phyloP scores from a whole-genome alignment of 805 yeast species.

The Wickerhamiella siamensis region DNA sequence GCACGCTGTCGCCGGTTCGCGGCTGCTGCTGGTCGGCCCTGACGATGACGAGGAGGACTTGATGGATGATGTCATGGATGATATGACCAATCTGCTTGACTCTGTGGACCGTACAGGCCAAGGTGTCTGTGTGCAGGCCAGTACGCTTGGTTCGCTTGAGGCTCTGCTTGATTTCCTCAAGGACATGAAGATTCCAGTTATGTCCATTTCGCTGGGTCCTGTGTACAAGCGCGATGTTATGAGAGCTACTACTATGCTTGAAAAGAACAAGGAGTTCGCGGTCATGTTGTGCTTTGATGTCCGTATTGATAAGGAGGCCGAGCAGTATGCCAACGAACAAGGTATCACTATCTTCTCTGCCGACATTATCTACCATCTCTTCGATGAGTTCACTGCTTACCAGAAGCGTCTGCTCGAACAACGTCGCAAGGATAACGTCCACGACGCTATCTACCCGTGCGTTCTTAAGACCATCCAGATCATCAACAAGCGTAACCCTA shows the following conservation, averaged over 20 bases:
- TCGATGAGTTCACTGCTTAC: slow-evolving; percentile 86
- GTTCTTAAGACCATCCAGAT: slow-evolving; percentile 88
- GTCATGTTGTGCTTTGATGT: slow-evolving; percentile 99
- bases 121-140: slow-evolving; percentile 98
- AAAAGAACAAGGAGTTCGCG: slow-evolving; percentile 87
- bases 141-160: slow-evolving; percentile 95
- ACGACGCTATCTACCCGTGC: slow-evolving; percentile 87
- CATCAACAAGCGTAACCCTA: slow-evolving; percentile 96
- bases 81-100: slow-evolving; percentile 83
- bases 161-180: slow-evolving; percentile 93
- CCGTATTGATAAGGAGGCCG: slow-evolving; percentile 93
- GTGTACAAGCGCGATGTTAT: slow-evolving; percentile 96
- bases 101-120: slow-evolving; percentile 88
- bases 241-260: slow-evolving; percentile 95
- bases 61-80: slow-evolving; percentile 98
- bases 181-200: slow-evolving; percentile 97
- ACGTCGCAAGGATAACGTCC: slow-evolving; percentile 78
- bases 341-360: slow-evolving; percentile 88
- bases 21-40: slow-evolving; percentile 86
- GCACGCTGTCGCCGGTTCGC: slow-evolving; percentile 97
- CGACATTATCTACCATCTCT: slow-evolving; percentile 89
- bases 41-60: slow-evolving; percentile 96
- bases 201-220: slow-evolving; percentile 97
- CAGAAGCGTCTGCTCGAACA: slow-evolving; percentile 77
- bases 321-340: slow-evolving; percentile 91